Base-by-base conservation (phyloP, 768 basidiomycete species). In the Phylloporus scabripes region DNA sequence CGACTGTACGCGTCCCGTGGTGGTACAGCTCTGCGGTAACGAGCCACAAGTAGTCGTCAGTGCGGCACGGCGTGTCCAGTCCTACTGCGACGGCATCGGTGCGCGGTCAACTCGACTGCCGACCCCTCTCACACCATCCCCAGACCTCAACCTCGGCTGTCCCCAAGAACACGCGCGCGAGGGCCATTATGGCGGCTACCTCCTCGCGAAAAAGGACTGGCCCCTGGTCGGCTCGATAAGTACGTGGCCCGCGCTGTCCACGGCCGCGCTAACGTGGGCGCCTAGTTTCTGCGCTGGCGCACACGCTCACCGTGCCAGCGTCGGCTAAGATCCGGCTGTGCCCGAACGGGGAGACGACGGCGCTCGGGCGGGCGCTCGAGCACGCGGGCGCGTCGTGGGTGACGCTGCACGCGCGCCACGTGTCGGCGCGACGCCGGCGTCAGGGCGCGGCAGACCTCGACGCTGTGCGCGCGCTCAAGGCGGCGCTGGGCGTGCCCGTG, bases 71-170 rank as follows among this genome's bases (percentile, higher is more conserved):
- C 79, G 77, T 54, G 53, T 90, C 7, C 77, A 84, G 56, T 60
- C 62, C 10, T 70, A 73, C 44, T 89, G 86, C 54, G 79, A 87
- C 57, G 87, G 76, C 10, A 80, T 90, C 65, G 87, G 87, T 86
- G 62, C 45, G 72, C n/a, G n/a, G 23, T 14, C 14, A 31, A 14
- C 29, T 21, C 11, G 32, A 24, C 17, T n/a, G 1, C 7, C 11
- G 20, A 24, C 15, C 8, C 28, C 32, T 48, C 37, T 46, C 31
- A 24, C 46, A 21, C 53, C 39, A 54, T 37, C 21, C 29, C 26
- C 54, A 91, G 88, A 90, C 69, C 61, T 90, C 45, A 91, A 91
- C 63, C 75, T 90, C 10, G 88, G 88, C 14, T 91, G 88, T 62
- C 88, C 88, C 20, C 86, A 86, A 57, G 79, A 83, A 45, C 72